Evolutionary conservation across 129 eudicot species (phyloP).

Genomic region (Helichrysum umbraculigerum): DNA sequence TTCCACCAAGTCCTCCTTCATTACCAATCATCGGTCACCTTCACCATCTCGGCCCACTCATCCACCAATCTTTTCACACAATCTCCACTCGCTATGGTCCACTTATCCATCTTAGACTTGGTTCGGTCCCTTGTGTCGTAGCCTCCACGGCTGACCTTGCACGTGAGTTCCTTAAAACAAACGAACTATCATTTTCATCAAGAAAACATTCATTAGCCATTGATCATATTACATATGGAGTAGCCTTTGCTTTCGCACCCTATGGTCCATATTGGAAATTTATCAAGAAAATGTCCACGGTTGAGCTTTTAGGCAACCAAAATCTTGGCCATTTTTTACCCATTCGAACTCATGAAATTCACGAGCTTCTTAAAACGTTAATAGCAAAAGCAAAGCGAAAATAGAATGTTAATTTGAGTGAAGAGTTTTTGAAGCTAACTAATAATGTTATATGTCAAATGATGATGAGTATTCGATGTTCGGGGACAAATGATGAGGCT

Average conservation of each 20-base stretch:
- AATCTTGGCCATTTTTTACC: constrained; percentile 46
- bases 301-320: constrained; percentile 46
- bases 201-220: constrained; percentile 42
- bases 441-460: constrained; percentile 51
- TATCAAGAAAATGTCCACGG: constrained; percentile 46
- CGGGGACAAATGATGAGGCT: constrained; percentile 47
- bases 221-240: constrained; percentile 40
- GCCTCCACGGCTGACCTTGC: constrained; percentile 54
- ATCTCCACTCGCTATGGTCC: constrained; percentile 51
- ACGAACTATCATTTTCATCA: constrained; percentile 45
- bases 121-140: constrained; percentile 44
- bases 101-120: constrained; percentile 45
- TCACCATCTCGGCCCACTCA: constrained; percentile 53
- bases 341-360: constrained; percentile 36
- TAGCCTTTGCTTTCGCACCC: constrained; percentile 53
- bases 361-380: constrained; percentile 19
- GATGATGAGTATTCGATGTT: constrained; percentile 54
- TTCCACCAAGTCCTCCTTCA: constrained; percentile 57
- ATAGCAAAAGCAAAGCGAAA: constrained; percentile 22
- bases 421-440: constrained; percentile 46
- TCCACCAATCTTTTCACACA: constrained; percentile 50
- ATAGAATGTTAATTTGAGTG: constrained; percentile 42
- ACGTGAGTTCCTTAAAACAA: constrained; percentile 44
- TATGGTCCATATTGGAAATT: constrained; percentile 58
- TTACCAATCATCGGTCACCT: constrained; percentile 63